Base-by-base conservation (phyloP, 768 basidiomycete species). In the Tricholoma sp. region DNA sequence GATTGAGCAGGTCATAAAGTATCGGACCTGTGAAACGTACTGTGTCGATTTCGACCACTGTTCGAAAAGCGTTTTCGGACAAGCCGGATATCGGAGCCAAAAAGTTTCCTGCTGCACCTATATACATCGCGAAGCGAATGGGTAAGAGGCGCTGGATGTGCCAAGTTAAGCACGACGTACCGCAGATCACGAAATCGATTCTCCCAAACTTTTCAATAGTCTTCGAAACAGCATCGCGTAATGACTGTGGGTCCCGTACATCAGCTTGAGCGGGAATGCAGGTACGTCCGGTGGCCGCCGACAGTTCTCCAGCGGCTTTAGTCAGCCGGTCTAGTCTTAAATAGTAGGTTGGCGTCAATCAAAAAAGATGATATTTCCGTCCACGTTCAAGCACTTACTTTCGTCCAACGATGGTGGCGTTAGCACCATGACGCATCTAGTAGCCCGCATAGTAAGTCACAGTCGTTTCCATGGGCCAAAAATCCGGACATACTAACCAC, bases 21-120 rank as follows among this genome's bases (percentile, higher is more conserved):
- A 12, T 49, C 31, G n/a, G 43, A n/a, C 10, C 31, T 4, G 49
- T 54, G 31, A 43, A n/a, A 70, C 83, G 9, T 66, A 91, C 91
- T 9, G 91, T 88, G 71, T 98, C 96, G 64, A 98, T 98, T 67
- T 94, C 91, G 57, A 98, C 78, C 32, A 98, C 95, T 1, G 94
- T 94, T 68, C 77, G 83, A 79, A 98, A 98, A 2, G 86, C 96
- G 66, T 93, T 94, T 68, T 90, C 86, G 2, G 91, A 94, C 58
- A 97, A 79, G 1, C 79, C 83, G 37, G 84, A 82, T 57, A 96
- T 91, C 14, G 94, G 88, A 1, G 89, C 88, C 27, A 99, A 78
- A 74, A 98, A 99, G 75, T 98, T 99, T 2, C 96, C 96, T 57
- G 96, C 96, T 41, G 94, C 94, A 59, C 92, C 92, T 94, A n/a